Percentiles rank a stretch among this genome's conserved stretches.
These are phyloP conservation scores for Bretschneidera sinensis DNA, from an alignment of 345 rosid species.

Conservation along the genomic window DNA sequence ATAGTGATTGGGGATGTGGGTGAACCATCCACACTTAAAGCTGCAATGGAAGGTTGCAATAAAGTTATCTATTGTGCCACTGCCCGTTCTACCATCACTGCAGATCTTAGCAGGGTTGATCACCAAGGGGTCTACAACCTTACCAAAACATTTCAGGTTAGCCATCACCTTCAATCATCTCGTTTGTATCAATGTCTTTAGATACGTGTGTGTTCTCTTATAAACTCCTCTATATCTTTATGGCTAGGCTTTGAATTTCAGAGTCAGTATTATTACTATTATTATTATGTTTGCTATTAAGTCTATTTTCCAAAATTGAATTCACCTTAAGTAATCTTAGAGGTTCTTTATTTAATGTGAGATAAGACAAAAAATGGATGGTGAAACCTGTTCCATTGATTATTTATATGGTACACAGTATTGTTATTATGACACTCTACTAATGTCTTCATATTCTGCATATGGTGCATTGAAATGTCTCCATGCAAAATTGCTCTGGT, in stretches of 20 bases:
- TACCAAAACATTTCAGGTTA: constrained; percentile 83
- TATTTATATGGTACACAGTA: no score
- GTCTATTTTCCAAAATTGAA: no score
- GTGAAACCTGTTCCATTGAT: no score
- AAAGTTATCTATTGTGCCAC: constrained; percentile 94
- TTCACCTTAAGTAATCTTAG: no score
- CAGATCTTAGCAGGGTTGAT: constrained; percentile 84
- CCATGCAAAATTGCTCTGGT: background rate
- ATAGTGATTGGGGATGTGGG: constrained; percentile 85
- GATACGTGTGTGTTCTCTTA: background rate
- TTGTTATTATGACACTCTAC: no score
- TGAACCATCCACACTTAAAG: constrained; percentile 58
- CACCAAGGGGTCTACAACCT: constrained; percentile 87
- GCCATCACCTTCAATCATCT: background rate
- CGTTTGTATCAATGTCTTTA: background rate
- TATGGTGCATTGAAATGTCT: background rate
- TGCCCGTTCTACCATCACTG: constrained; percentile 86
- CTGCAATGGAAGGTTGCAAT: constrained; percentile 80
- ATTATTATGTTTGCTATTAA: no score
- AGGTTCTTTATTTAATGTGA: no score
- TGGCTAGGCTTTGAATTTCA: background rate
- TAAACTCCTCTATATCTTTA: background rate
- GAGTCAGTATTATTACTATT: no score
- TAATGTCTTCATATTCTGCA: no score
- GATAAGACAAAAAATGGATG: no score